Conservation (phyloP, 2,329 filamentous ascomycete species). For the Juglanconis sp. region DNA sequence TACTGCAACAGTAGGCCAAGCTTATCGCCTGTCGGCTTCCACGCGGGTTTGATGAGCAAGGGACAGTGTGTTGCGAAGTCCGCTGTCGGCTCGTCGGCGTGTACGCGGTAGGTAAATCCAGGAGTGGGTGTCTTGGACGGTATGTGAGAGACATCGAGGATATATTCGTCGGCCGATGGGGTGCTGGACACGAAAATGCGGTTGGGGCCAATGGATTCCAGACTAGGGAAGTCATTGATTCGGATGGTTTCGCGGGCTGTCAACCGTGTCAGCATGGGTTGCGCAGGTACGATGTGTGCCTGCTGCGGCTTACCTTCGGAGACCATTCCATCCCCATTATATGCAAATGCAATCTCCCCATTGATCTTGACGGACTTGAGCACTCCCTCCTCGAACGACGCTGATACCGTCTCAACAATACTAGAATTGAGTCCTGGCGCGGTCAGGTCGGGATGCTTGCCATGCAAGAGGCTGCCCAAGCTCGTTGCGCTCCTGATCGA, state of each 20-base stretch:
- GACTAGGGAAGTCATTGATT: slow-evolving; percentile 80
- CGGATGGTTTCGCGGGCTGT: slow-evolving; percentile 65
- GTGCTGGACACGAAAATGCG: slow-evolving; percentile 80
- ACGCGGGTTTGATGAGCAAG: slow-evolving; percentile 68
- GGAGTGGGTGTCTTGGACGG: slow-evolving; percentile 63
- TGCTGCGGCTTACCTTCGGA: slow-evolving; percentile 43
- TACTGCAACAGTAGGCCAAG: slow-evolving; percentile 85
- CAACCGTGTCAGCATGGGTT: slow-evolving; percentile 5
- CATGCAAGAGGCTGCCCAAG: slow-evolving; percentile 63
- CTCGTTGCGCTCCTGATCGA: slow-evolving; percentile 89
- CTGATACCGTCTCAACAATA: slow-evolving; percentile 87
- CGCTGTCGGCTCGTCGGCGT: slow-evolving; percentile 54
- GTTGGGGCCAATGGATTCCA: slow-evolving; percentile 93
- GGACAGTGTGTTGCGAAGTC: slow-evolving; percentile 59
- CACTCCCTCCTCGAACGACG: slow-evolving; percentile 72
- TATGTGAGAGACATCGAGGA: slow-evolving; percentile 69
- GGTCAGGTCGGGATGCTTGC: slow-evolving; percentile 78
- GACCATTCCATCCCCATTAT: slow-evolving; percentile 57
- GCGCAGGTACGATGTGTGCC: slow-evolving; percentile 26
- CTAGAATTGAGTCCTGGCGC: slow-evolving; percentile 81
- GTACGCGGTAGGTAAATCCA: slow-evolving; percentile 90
- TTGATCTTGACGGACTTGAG: slow-evolving; percentile 71
- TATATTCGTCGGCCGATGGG: slow-evolving; percentile 70
- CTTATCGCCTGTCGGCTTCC: slow-evolving; percentile 82
- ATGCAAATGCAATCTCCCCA: slow-evolving; percentile 85